Conservation (phyloP, 371 early-diverging fungal species). For the Entomophthora muscae region DNA sequence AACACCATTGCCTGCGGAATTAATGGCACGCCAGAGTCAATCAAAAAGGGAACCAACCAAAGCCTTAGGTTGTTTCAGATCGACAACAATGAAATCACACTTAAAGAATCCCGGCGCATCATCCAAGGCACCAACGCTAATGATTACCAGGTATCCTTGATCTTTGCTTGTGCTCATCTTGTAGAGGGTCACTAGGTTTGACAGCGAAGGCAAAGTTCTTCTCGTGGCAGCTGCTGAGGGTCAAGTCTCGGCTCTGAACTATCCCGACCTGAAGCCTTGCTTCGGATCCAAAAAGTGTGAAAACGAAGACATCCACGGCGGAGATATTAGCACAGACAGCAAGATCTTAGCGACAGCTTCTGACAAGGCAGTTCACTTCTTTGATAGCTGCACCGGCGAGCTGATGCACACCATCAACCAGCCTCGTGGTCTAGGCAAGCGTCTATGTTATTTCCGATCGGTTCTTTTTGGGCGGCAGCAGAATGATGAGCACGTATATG, state of each 20-base stretch:
- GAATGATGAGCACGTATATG: background rate
- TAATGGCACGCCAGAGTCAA: background rate
- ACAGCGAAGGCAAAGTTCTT: background rate
- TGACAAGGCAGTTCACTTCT: conserved; percentile 4
- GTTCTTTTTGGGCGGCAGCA: background rate
- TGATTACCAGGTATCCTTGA: conserved; percentile 3
- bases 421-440: background rate
- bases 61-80: background rate
- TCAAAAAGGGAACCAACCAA: background rate
- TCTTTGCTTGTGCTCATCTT: background rate
- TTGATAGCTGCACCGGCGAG: background rate
- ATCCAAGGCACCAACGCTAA: background rate
- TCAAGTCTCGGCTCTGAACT: background rate
- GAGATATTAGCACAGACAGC: conserved; percentile 1
- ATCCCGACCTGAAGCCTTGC: background rate
- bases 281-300: background rate
- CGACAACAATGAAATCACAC: background rate
- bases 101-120: background rate
- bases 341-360: background rate
- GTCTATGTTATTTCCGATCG: background rate
- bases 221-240: background rate
- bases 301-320: background rate
- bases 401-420: background rate
- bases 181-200: conserved; percentile 1
- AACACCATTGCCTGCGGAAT: conserved; percentile 2